These are phyloP conservation scores for Trichothecium sympodiale DNA, from an alignment of 2,329 filamentous ascomycete genomes.

Conservation along the genomic window DNA sequence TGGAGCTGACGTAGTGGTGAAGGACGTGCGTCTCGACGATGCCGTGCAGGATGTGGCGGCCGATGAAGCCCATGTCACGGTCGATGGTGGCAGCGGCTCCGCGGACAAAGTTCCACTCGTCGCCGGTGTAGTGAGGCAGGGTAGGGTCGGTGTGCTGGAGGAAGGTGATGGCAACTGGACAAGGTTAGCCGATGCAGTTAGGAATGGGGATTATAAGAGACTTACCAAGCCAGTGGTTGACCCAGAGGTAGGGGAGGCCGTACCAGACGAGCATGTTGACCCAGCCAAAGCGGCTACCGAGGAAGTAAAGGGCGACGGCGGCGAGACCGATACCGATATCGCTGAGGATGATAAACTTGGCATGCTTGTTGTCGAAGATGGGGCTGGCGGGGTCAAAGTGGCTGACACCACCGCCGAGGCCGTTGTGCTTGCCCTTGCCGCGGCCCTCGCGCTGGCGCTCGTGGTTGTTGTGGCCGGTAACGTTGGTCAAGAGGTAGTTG, in stretches of 20 bases:
- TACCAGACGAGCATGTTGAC: constrained; percentile 90
- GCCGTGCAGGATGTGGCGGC: constrained; percentile 80
- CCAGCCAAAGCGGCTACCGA: constrained; percentile 73
- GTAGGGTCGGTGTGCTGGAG: constrained; percentile 94
- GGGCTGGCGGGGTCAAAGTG: constrained; percentile 87
- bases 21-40: constrained; percentile 97
- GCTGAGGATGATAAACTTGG: constrained; percentile 74
- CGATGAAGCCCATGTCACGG: constrained; percentile 93
- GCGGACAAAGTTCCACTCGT: constrained; percentile 86
- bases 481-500: constrained; percentile 81
- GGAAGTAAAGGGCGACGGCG: constrained; percentile 48
- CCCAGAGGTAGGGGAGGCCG: constrained; percentile 88
- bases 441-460: constrained; percentile 85
- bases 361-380: constrained; percentile 84
- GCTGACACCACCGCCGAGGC: constrained; percentile 71
- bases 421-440: constrained; percentile 85
- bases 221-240: constrained; percentile 98
- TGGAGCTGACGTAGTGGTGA: constrained; percentile 93
- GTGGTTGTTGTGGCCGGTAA: constrained; percentile 94
- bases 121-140: constrained; percentile 80
- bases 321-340: constrained; percentile 69
- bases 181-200: too few relatives aligned
- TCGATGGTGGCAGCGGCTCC: constrained; percentile 94
- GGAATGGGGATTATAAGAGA: constrained; percentile 11
- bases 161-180: constrained; percentile 87